Evolutionary conservation across 768 basidiomycete genomes (phyloP), one percentile per base, ranked within the genome.

Genomic region (Pleurotus sapidus): DNA sequence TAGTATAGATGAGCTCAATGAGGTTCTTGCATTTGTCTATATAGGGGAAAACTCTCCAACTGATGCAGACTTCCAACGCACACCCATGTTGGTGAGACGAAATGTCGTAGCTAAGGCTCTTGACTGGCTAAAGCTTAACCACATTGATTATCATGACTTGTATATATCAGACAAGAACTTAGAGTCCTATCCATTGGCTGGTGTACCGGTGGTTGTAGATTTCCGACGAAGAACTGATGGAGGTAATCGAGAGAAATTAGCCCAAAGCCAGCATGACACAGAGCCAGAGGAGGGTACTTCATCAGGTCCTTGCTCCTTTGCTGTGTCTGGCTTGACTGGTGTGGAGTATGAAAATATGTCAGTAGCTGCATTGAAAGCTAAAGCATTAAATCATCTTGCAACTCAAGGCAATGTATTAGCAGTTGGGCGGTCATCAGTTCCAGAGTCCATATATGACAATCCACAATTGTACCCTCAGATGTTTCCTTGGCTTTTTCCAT

Each of bases 401-500:
- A 58, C 45, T 37, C 56, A 55, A 5, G 64, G 65, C 0, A 65
- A 64, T 25, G 58, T 69, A 0, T 50, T 79, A 0, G 68, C 57
- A 0, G 64, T 75, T 12, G 70, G 70, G 1, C 70, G 69, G 34
- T 48, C 46, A 4, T 27, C 45, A 0, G 20, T 59, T 2, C 65
- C 69, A 0, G 53, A 70, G 47, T 67, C 66, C 2, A 62, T 68
- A 6, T 72, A 64, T 40, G 46, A 71, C 7, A 76, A 79, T 60
- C 67, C 71, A 4, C 50, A 59, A 3, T 49, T 74, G 17, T 78
- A 74, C 60, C 72, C 76, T 1, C 61, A 68, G 5, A 74, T 77
- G 69, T 77, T 76, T 64, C 76, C 75, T 0, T 77, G 74, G 73
- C 60, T 78, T 0, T 78, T 72, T 61, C 76, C 74, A 0, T 78